Conservation (phyloP, 2,329 filamentous ascomycete genomes). For the Calonectria pseudoreteaudii region DNA sequence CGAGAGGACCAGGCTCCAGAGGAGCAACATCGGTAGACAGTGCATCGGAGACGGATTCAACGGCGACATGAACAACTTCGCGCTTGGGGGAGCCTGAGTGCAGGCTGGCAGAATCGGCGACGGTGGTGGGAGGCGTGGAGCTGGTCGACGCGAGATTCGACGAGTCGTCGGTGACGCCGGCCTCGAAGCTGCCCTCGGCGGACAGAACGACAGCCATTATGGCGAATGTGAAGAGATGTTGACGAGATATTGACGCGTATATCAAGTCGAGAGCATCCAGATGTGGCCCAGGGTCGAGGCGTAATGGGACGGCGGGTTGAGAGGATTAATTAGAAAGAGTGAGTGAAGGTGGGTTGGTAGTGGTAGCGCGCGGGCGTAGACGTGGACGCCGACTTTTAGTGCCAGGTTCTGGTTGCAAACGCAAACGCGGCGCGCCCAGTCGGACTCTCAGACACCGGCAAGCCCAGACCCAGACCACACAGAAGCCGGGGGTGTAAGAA, state of each 20-base stretch:
- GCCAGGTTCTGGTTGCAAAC: conserved; percentile 13
- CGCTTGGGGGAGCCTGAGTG: conserved; percentile 58
- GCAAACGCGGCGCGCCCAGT: conserved; percentile 22
- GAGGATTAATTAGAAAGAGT: conserved; percentile 6
- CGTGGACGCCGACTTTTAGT: conserved; percentile 6
- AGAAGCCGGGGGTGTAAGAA: conserved; percentile 6
- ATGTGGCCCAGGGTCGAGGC: not conserved
- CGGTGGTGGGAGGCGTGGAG: conserved; percentile 75
- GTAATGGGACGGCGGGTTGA: conserved; percentile 7
- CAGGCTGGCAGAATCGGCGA: conserved; percentile 71
- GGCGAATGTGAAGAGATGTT: conserved; percentile 13
- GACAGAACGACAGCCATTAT: conserved; percentile 48
- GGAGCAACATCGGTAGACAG: conserved; percentile 22
- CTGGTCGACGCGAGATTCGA: conserved; percentile 67
- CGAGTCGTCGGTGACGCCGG: conserved; percentile 50
- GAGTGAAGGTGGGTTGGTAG: conserved; percentile 11
- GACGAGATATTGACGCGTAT: conserved; percentile 31
- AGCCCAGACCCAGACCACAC: conserved; percentile 4
- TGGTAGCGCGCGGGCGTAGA: conserved; percentile 17
- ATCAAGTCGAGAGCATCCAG: conserved; percentile 29
- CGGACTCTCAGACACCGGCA: conserved; percentile 9
- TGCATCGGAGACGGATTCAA: conserved; percentile 19
- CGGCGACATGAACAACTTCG: conserved; percentile 50
- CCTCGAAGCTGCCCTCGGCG: conserved; percentile 48
- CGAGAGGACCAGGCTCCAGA: conserved; percentile 22